phyloP scores from a whole-genome alignment of 495 filamentous ascomycete genomes.

The Viridothelium virens region DNA sequence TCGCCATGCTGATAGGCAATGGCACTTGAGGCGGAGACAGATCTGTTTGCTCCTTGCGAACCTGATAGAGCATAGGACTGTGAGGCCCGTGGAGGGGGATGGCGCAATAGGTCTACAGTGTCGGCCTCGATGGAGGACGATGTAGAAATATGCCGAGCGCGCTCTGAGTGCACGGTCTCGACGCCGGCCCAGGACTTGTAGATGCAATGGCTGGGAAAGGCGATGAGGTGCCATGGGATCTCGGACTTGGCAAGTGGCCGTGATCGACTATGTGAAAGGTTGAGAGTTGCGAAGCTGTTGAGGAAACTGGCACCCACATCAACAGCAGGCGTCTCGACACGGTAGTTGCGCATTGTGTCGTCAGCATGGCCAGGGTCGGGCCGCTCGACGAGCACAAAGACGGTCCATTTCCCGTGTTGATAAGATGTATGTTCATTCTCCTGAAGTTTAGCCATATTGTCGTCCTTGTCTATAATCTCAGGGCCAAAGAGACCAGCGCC shows the following conservation, averaged over 20 bases:
- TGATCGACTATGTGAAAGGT: neutral
- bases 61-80: no score
- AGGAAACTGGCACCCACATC: neutral
- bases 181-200: neutral
- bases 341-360: neutral
- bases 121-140: no score
- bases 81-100: no score
- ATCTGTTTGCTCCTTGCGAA: no score
- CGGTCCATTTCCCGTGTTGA: neutral
- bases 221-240: neutral
- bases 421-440: neutral
- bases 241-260: neutral
- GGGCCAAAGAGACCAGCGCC: no score
- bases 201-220: neutral
- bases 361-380: neutral
- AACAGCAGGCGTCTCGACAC: neutral
- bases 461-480: no score
- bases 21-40: no score
- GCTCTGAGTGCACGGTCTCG: neutral
- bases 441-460: neutral
- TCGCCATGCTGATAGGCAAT: no score
- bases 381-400: constrained; percentile 1
- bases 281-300: neutral
- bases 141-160: no score
- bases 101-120: no score